Evolutionary conservation across 345 rosid genomes (phyloP).

Genomic region (Bruguiera sexangula): DNA sequence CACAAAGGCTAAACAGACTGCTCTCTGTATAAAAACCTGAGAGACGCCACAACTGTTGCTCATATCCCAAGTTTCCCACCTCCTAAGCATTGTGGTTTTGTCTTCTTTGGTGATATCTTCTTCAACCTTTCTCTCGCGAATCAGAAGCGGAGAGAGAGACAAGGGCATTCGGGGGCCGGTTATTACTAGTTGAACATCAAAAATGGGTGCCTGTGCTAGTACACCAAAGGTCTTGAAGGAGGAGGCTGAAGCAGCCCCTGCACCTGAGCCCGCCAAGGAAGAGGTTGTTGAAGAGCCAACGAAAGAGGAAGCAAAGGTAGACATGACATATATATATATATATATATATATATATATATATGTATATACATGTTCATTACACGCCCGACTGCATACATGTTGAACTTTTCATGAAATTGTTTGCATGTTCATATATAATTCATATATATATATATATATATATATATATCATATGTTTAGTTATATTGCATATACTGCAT

Average conservation of each 20-base stretch:
- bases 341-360: too few relatives aligned
- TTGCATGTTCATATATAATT: too few relatives aligned
- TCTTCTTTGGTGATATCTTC: not conserved
- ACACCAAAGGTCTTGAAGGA: not conserved
- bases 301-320: not conserved
- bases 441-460: not conserved
- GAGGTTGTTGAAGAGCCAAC: not conserved
- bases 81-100: not conserved
- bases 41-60: not conserved
- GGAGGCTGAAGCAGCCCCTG: not conserved
- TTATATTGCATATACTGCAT: too few relatives aligned
- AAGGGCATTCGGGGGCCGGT: not conserved
- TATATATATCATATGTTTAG: too few relatives aligned
- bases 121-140: too few relatives aligned
- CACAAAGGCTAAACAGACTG: not conserved
- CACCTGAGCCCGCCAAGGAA: not conserved
- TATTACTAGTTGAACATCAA: not conserved
- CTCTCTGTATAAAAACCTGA: not conserved
- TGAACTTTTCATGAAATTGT: too few relatives aligned
- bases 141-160: too few relatives aligned
- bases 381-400: too few relatives aligned
- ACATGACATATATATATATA: too few relatives aligned
- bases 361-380: too few relatives aligned
- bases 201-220: slow-evolving; percentile 12
- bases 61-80: not conserved